Evolutionary conservation across 345 rosid genomes (phyloP), one percentile per base, ranked within the genome.

Genomic region (Gynandropsis gynandra): DNA sequence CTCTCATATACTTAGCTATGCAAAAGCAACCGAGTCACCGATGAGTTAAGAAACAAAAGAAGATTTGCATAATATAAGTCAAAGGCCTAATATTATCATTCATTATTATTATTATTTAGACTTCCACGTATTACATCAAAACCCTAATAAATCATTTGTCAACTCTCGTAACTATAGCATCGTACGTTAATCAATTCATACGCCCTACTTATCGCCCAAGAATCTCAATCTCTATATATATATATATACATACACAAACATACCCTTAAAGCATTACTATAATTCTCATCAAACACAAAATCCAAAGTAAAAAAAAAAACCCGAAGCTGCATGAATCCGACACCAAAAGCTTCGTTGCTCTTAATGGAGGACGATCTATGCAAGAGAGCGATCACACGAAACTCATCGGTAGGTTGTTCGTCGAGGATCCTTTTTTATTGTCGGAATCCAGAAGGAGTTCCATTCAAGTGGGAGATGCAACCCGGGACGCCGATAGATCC

Each of bases 381-480:
- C 61, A 64, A 70, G 47, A 77, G 58, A 61, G 35, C 53, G 16
- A 48, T 77, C 4, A 67, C 80, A 4, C 72, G 76, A 62, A 69
- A 64, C 29, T 68, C 75, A 16, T 61, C 74, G 0, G 39, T 56
- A 8, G 81, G 74, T 5, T 16, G 39, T 16, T 74, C 81, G 21
- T 62, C 88, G 0, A 67, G 70, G 18, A 15, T 58, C 1, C 52
- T 67, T 19, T 75, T 61, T 49, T 70, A 64, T 43, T 52, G 56
- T 16, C 50, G 57, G 27, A 40, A 58, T 39, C 48, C 76, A 0
- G 74, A 63, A 9, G 70, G 76, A 7, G 75, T 84, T 17, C 93
- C 93, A 3, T 83, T 80, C 32, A 35, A 69, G 4, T 83, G 88
- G 93, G 93, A 83, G 62, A 71, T 51, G 75, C 74, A 69, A 14